Base-by-base conservation (phyloP, 2,329 filamentous ascomycete genomes). In the Penicillium griseofulvum region DNA sequence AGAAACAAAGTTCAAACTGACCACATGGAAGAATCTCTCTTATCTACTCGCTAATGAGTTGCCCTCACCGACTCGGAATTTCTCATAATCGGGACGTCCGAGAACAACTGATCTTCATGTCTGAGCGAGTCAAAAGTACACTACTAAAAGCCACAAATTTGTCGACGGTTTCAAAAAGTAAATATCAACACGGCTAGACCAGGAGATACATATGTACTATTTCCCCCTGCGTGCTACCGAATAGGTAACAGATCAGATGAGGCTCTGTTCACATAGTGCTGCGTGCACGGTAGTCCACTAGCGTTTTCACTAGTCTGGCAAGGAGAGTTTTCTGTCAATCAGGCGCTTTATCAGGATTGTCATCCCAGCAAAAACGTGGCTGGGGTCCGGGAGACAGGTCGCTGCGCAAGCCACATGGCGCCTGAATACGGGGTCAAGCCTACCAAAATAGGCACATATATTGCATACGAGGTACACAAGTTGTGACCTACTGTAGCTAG, bases 241-340 rank as follows among this genome's bases (percentile, higher is more conserved):
- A 36, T 17, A 51, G 49, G 39, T 2, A 51, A 51, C 8, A 36
- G 8, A 50, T 16, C 26, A 26, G 11, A 42, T 51, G 47, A 51
- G 52, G 47, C 52, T 54, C 52, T 54, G 52, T 51, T 29, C 52
- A 33, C 46, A 8, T n/a, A 12, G 39, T 43, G 52, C 46, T 50
- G 29, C 46, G 46, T 54, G 52, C 52, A 50, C 39, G 16, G 17
- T 19, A 49, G 24, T 44, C 22, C 41, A 51, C 52, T 54, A 54
- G 45, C 49, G 28, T 29, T 2, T 43, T 43, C 45, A 16, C 45
- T 54, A 54, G 51, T 43, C 33, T 52, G 10, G n/a, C 37, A 17
- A 28, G 33, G 47, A 45, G 33, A 45, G 28, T 34, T 50, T 50
- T 26, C 31, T 51, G 26, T 37, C 52, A 37, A 16, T 37, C 46